Conservation (phyloP, 1,284 basidiomycete genomes). For the Naganishia sp. region DNA sequence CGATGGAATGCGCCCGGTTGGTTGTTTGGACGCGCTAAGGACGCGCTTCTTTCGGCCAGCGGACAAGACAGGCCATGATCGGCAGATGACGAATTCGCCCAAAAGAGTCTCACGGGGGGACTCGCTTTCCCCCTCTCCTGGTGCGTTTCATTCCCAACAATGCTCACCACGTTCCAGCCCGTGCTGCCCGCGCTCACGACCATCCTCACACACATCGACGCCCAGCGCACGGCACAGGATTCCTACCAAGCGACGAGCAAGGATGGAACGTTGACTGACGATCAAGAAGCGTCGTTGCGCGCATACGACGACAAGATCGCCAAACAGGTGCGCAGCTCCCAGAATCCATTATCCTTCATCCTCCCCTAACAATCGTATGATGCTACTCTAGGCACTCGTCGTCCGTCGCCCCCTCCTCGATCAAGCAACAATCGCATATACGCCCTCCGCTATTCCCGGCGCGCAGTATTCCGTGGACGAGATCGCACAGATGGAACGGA, state of each 20-base stretch:
- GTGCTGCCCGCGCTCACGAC: neutral
- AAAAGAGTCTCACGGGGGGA: neutral
- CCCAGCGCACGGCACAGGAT: neutral
- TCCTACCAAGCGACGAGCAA: neutral
- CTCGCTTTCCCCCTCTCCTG: neutral
- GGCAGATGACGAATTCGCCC: too few relatives aligned
- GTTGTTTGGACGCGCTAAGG: too few relatives aligned
- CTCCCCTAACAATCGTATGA: too few relatives aligned
- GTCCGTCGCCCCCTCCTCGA: slow-evolving; percentile 9
- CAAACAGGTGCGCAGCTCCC: neutral
- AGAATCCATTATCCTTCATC: neutral
- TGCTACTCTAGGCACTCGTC: neutral
- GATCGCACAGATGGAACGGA: slow-evolving; percentile 2
- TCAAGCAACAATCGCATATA: slow-evolving; percentile 7
- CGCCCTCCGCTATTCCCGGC: neutral
- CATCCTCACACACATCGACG: slow-evolving; percentile 11
- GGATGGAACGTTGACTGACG: neutral
- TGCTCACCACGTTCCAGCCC: neutral
- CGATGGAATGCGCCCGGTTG: neutral
- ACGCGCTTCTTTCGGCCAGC: too few relatives aligned
- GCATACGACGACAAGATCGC: slow-evolving; percentile 6
- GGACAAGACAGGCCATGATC: too few relatives aligned
- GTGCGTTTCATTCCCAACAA: neutral
- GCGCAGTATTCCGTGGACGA: slow-evolving; percentile 5
- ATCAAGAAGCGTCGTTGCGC: neutral